Percentiles rank a stretch among this genome's conserved stretches.
These are phyloP conservation scores for Dissoconium aciculare DNA, from an alignment of 2,329 filamentous ascomycete species.

Conservation along the genomic window DNA sequence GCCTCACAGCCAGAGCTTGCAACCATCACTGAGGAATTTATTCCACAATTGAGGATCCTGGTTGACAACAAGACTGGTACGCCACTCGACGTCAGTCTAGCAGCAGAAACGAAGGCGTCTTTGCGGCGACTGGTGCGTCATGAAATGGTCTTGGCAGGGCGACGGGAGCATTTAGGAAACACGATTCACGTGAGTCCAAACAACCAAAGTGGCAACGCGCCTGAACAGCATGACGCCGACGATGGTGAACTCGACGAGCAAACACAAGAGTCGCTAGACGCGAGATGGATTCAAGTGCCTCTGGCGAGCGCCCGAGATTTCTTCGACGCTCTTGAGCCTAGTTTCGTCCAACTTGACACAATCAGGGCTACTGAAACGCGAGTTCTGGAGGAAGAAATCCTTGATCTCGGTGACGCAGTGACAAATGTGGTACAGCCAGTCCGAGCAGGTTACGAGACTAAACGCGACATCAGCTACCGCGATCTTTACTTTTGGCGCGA, in stretches of 20 bases:
- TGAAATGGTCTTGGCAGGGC: constrained; percentile 28
- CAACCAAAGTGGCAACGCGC: constrained; percentile 2
- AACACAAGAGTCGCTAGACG: constrained; percentile 8
- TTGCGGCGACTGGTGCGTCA: constrained; percentile 45
- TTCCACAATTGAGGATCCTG: constrained; percentile 55
- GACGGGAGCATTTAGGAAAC: constrained; percentile 13
- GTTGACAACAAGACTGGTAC: constrained; percentile 52
- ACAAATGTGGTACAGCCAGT: constrained; percentile 49
- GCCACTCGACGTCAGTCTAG: constrained; percentile 53
- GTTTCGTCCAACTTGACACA: constrained; percentile 53
- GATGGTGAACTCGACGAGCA: not conserved
- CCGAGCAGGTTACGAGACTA: constrained; percentile 32
- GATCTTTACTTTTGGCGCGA: constrained; percentile 65
- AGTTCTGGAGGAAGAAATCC: constrained; percentile 48
- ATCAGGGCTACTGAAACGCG: constrained; percentile 53
- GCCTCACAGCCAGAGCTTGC: constrained; percentile 12
- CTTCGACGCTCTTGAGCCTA: constrained; percentile 58
- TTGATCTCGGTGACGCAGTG: constrained; percentile 49
- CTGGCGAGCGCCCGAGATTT: constrained; percentile 66
- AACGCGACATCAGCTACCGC: constrained; percentile 20
- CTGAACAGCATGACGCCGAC: constrained; percentile 1
- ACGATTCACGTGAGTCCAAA: constrained; percentile 6
- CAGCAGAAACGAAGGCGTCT: constrained; percentile 48
- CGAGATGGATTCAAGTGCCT: constrained; percentile 51
- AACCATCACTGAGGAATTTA: constrained; percentile 31